Base-by-base conservation (phyloP, 2,329 filamentous ascomycete genomes). In the Cordyceps cateniannulata region DNA sequence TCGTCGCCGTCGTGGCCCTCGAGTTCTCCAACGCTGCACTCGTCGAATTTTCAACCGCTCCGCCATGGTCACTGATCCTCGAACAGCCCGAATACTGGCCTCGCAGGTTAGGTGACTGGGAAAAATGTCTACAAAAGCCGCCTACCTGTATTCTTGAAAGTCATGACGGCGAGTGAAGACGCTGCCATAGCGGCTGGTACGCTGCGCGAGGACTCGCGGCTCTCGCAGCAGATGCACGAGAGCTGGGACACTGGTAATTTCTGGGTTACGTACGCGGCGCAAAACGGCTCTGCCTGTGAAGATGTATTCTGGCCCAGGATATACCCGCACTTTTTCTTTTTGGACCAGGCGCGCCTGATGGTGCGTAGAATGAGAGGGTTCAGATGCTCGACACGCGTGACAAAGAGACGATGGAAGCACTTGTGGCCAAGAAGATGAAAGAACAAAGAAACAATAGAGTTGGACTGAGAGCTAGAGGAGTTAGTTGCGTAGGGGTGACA, bases 11-110 rank as follows among this genome's bases (percentile, higher is more conserved):
- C 1, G n/a, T 49, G 10, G 44, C 49, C 18, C n/a, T 25, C 18
- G 27, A 57, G 14, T 48, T 57, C 16, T 14, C 42, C 12, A 38
- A 57, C 35, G 54, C 42, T 18, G 54, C 42, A 8, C 54, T 25
- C 5, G 29, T 12, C 25, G 53, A 56, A 14, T 47, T 56, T 20
- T 45, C 53, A 1, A 24, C 14, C 35, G 53, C 53, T 2, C 44
- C 42, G 5, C 54, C 54, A 3, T 38, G 54, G 54, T 57, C 42
- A 27, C 25, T 57, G 42, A 24, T 57, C 20, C 22, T 57, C 10
- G 44, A 57, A n/a, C 20, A 57, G 29, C 44, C 53, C 18, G 27
- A 57, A 40, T 57, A 57, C n/a, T 57, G 54, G 42, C 27, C 25
- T 14, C 1, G 25, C 5, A 44, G 42, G 5, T 9, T 57, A 3